Base-by-base conservation (phyloP, 1,284 basidiomycete species). In the Puccinia horiana region DNA sequence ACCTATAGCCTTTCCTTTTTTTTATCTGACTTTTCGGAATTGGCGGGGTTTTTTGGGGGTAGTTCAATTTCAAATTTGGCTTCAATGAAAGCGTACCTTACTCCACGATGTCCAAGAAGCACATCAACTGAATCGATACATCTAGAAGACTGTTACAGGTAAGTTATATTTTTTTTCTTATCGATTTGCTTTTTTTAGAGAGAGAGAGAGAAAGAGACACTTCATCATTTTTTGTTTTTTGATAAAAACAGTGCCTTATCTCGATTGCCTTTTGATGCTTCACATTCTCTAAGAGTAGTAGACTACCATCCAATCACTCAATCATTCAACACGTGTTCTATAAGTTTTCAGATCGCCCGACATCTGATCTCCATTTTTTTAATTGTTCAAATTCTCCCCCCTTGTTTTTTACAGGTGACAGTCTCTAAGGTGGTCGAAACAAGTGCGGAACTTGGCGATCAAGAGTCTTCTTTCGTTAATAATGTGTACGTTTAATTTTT, bases 71-170 rank as follows among this genome's bases (percentile, higher is more conserved):
- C 69, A 40, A 72, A 72, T 23, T 29, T 49, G 44, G 6, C 69
- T 26, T 42, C 42, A 12, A 72, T 72, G 69, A 49, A 72, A 32
- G 40, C 6, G 47, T 72, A 72, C 42, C 18, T 72, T 11, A 49
- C 23, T n/a, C 69, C 69, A 42, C 44, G 42, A 49, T 72, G 69
- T 26, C n/a, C 40, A 20, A 29, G 26, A 44, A 42, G 35, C 69
- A 26, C 42, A 5, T 23, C 20, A 23, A 44, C 23, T 16, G 35
- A 29, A 47, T 5, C 69, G 5, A 29, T 49, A 37, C 26, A 37
- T 49, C 69, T 44, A 11, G 40, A 72, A 44, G 44, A 42, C 44
- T 72, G 69, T 72, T 72, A 72, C 18, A 35, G 69, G 69, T 72
- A 47, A 42, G 69, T 72, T 18, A 42, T 72, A 12, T n/a, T n/a